Percentiles rank a stretch among this genome's conserved stretches.
phyloP scores from a whole-genome alignment of 2,329 filamentous ascomycete species.

The Talaromyces sp. region DNA sequence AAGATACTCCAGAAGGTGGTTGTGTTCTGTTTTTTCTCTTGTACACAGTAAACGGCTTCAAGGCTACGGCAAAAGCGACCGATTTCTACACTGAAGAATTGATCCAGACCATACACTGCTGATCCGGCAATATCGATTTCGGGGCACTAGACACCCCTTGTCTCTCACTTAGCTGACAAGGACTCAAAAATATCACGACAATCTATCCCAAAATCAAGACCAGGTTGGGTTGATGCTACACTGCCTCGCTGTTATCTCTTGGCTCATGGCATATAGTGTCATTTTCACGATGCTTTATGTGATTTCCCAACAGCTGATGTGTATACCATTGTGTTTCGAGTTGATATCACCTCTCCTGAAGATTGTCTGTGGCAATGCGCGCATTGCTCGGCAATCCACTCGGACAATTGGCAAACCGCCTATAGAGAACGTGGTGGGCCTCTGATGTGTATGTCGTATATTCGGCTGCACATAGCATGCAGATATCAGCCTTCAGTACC shows the following conservation, averaged over 20 bases:
- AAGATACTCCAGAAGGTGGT: neutral
- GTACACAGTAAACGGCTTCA: neutral
- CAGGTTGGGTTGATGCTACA: neutral
- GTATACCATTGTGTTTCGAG: neutral
- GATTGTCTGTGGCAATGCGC: neutral
- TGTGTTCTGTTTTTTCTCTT: neutral
- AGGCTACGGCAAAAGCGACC: neutral
- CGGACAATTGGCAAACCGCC: neutral
- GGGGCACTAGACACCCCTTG: neutral
- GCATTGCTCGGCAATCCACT: neutral
- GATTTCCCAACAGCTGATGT: neutral
- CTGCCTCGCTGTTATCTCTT: neutral
- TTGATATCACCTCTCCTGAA: neutral
- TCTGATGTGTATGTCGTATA: neutral
- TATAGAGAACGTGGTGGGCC: neutral
- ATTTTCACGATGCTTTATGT: neutral
- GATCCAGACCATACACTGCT: neutral
- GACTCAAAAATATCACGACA: neutral
- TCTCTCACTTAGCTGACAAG: neutral
- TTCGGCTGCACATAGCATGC: neutral
- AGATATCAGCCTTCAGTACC: neutral
- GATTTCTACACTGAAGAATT: neutral
- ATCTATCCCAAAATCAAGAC: too few relatives aligned
- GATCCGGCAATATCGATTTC: neutral
- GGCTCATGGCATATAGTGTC: neutral